Evolutionary conservation across 495 filamentous ascomycete genomes (phyloP).

Genomic region (Diplogelasinospora grovesii): DNA sequence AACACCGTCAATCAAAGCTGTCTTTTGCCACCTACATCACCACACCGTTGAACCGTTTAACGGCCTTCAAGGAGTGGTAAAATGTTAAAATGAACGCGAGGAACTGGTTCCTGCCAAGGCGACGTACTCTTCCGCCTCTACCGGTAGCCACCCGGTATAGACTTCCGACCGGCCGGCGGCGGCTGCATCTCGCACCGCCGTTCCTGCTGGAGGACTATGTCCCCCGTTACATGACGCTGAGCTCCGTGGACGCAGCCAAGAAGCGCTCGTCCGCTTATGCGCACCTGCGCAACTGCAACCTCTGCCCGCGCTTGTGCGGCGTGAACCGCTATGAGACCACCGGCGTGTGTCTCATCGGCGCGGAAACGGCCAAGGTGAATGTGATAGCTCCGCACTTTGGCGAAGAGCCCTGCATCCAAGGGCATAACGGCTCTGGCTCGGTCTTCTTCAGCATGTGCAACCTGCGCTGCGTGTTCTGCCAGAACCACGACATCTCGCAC

Average conservation of each 20-base stretch:
- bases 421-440: slow-evolving; percentile 63
- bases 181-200: slow-evolving; percentile 69
- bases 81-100: too few relatives aligned
- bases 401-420: slow-evolving; percentile 71
- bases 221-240: slow-evolving; percentile 58
- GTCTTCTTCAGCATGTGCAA: slow-evolving; percentile 74
- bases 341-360: slow-evolving; percentile 67
- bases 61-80: too few relatives aligned
- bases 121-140: too few relatives aligned
- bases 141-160: too few relatives aligned
- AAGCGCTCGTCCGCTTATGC: slow-evolving; percentile 62
- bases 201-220: slow-evolving; percentile 69
- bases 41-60: too few relatives aligned
- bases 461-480: slow-evolving; percentile 73
- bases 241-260: slow-evolving; percentile 50
- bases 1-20: too few relatives aligned
- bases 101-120: too few relatives aligned
- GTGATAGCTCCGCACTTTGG: slow-evolving; percentile 71
- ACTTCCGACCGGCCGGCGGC: too few relatives aligned
- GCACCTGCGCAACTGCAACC: slow-evolving; percentile 66
- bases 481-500: slow-evolving; percentile 76
- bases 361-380: slow-evolving; percentile 65
- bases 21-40: too few relatives aligned
- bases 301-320: slow-evolving; percentile 66
- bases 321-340: slow-evolving; percentile 68